Base-by-base conservation (phyloP, 768 basidiomycete genomes). In the Pleurotus cornucopiae region DNA sequence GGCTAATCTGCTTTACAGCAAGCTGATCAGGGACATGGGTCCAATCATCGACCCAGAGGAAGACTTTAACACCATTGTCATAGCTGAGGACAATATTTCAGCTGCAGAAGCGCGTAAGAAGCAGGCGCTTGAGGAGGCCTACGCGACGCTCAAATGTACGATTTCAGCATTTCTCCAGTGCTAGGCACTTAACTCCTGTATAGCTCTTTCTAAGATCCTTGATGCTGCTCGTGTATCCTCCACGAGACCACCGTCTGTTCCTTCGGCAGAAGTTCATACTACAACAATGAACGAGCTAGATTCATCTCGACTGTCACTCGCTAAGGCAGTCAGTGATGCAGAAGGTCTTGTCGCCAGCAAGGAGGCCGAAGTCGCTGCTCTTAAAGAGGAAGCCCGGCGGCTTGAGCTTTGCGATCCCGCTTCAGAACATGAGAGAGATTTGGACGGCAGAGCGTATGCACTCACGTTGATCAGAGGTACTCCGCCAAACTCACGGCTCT, bases 41-140 rank as follows among this genome's bases (percentile, higher is more conserved):
- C 77, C 80, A 3, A 84, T 90, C 56, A 88, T 92, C 54, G 84
- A 89, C 63, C 87, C 88, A 9, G 85, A 87, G 43, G 88, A 90
- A 53, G 90, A 92, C 67, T 90, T 84, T 65, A 71, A 86, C 56
- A 85, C 86, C 11, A 88, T 92, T 48, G 82, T 84, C 13, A 82
- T 79, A 5, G 84, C 88, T 6, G 88, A 91, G 61, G 84, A 90
- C 57, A 83, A 79, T 60, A 84, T 89, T 65, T 78, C 78, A 12
- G 62, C 76, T 5, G 81, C 81, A 7, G 81, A 86, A 57, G 72
- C 77, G 5, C 75, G 70, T 54, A 73, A 83, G 49, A 86, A 81
- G 69, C 85, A 83, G 62, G 87, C 88, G 45, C 67, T 87, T 0
- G 89, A 91, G 46, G 82, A 87, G 46, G 78, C 82, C 2, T 84